These are phyloP conservation scores for Monosporascus sp. DNA, from an alignment of 2,329 filamentous ascomycete genomes.

Conservation along the genomic window DNA sequence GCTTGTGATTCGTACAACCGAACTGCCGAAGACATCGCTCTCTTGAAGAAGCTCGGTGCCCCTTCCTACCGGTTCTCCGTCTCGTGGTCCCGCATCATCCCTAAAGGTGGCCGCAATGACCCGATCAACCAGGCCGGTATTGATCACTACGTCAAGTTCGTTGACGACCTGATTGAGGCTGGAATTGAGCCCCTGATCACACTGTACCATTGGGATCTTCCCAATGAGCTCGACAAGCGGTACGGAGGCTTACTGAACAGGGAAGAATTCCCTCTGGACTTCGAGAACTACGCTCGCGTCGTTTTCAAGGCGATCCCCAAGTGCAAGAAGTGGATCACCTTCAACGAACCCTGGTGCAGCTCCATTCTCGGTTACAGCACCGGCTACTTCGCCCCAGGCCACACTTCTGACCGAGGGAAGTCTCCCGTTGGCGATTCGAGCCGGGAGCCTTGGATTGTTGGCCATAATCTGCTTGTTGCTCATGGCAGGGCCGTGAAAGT, in stretches of 20 bases:
- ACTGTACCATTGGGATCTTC: conserved; percentile 84
- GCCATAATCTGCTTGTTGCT: conserved; percentile 74
- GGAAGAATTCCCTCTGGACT: conserved; percentile 78
- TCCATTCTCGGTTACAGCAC: conserved; percentile 74
- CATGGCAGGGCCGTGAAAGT: conserved; percentile 77
- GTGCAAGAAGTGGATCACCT: conserved; percentile 85
- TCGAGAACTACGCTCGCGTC: conserved; percentile 70
- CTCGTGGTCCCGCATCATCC: conserved; percentile 80
- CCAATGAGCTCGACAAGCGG: conserved; percentile 70
- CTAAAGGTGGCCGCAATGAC: conserved; percentile 77
- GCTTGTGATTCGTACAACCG: conserved; percentile 87
- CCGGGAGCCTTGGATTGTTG: conserved; percentile 77
- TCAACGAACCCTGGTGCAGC: conserved; percentile 87
- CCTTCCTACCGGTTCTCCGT: conserved; percentile 80
- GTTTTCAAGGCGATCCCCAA: conserved; percentile 70
- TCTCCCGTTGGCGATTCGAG: conserved; percentile 67
- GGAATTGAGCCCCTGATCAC: conserved; percentile 80
- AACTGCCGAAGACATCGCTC: conserved; percentile 68
- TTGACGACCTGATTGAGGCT: conserved; percentile 70
- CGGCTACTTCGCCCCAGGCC: conserved; percentile 77
- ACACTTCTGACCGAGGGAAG: conserved; percentile 69
- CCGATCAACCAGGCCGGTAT: conserved; percentile 75
- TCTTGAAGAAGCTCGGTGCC: conserved; percentile 70
- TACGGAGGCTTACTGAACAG: conserved; percentile 80
- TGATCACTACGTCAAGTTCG: conserved; percentile 72